Evolutionary conservation across 306 rosid species (phyloP), one percentile per base, ranked within the genome.

Genomic region (Sicyos baderoa): DNA sequence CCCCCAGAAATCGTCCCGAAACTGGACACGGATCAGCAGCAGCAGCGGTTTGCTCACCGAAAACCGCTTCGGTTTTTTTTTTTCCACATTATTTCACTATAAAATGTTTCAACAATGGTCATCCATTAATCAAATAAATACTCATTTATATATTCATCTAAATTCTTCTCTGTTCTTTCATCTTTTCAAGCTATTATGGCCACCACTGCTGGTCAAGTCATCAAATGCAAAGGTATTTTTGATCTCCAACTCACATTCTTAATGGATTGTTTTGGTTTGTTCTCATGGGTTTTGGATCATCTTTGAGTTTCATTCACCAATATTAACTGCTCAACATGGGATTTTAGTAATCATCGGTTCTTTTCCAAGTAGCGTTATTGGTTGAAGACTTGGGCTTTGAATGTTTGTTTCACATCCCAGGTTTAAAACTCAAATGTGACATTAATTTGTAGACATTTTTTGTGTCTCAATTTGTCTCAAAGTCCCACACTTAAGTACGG

Each of bases 151-250:
- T 17, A 8, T 18, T 3, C 3, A 18, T 18, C 25, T 8, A 53
- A 53, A 53, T 18, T 18, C 42, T 29, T 29, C 17, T n/a, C n/a
- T 8, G 7, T 11, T 42, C 54, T 18, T 35, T 48, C 8, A 60
- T 50, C 42, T 6, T 23, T 8, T 67, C 21, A 47, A 47, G 12
- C 16, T 9, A 88, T 88, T 9, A 88, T 88, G 91, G 72, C 86
- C 16, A 77, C 2, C 64, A 57, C 95, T 4, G 71, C 22, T 35
- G 95, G 85, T 40, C 81, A 81, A 54, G 84, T 84, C 74, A 86
- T 88, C 81, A 88, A 82, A 71, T 88, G 95, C 87, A 86, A 27
- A 84, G 95, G 95, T 86, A 1, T 55, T 45, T 2, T 37, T 37
- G 9, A 13, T 25, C 18, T 57, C 19, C 9, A 40, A 16, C 21